phyloP scores from a whole-genome alignment of 2,329 filamentous ascomycete genomes.

The Graphiopsis chlorocephala region DNA sequence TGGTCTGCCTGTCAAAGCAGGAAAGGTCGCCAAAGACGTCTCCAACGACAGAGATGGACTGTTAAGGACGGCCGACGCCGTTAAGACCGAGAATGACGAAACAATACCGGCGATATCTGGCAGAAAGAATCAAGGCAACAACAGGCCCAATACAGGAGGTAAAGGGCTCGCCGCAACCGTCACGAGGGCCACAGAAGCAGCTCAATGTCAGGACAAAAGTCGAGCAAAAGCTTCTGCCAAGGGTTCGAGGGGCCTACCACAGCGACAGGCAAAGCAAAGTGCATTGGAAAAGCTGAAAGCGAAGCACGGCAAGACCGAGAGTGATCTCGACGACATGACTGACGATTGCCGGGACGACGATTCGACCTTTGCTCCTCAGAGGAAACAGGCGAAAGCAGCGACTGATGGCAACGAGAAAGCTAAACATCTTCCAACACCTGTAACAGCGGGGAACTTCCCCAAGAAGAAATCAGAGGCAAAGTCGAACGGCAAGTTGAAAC shows the following conservation, averaged over 20 bases:
- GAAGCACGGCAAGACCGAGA: not conserved
- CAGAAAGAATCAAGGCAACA: not conserved
- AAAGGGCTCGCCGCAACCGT: not conserved
- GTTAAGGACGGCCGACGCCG: not conserved
- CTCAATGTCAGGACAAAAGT: not conserved
- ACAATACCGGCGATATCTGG: not conserved
- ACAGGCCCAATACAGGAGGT: not conserved
- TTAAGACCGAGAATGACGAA: not conserved
- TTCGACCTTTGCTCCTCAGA: not conserved
- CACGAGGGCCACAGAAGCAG: not conserved
- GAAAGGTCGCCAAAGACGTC: not conserved
- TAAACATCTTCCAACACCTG: not conserved
- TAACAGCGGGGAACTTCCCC: not conserved
- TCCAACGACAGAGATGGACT: not conserved
- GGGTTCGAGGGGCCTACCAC: not conserved
- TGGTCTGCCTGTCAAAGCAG: not conserved
- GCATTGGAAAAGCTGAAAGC: slow-evolving; percentile 4
- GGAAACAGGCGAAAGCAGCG: not conserved
- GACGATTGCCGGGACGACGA: not conserved
- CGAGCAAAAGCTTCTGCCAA: not conserved
- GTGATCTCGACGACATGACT: not conserved
- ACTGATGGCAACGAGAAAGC: not conserved
- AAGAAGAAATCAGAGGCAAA: not conserved
- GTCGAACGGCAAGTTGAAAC: not conserved
- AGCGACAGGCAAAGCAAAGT: slow-evolving; percentile 1